These are phyloP conservation scores for Lactifluus rugatus DNA, from an alignment of 768 basidiomycete genomes.

Conservation along the genomic window DNA sequence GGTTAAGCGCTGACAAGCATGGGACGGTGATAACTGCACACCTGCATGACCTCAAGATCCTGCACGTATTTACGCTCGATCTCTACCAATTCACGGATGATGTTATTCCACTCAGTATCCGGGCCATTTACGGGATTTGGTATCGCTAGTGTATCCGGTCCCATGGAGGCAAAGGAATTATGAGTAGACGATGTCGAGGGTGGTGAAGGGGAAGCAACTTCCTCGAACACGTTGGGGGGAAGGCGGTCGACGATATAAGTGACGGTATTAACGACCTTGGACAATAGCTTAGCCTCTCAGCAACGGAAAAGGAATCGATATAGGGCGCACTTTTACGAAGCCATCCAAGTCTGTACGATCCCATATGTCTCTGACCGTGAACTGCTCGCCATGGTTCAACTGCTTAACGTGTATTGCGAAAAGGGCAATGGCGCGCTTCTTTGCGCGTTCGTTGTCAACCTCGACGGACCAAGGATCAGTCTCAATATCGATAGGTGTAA, in stretches of 20 bases:
- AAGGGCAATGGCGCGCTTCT: constrained; percentile 84
- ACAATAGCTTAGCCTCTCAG: constrained; percentile 6
- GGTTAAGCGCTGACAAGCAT: not conserved
- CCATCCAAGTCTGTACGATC: constrained; percentile 87
- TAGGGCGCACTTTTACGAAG: constrained; percentile 72
- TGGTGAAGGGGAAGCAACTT: constrained; percentile 45
- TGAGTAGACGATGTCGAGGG: constrained; percentile 41
- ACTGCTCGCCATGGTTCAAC: constrained; percentile 66
- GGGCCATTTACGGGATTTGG: constrained; percentile 43
- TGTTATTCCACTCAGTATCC: constrained; percentile 63
- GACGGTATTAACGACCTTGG: constrained; percentile 79
- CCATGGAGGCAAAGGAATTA: constrained; percentile 50
- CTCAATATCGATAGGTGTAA: constrained; percentile 40
- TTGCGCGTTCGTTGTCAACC: constrained; percentile 65
- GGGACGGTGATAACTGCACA: constrained; percentile 28
- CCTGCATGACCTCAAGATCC: constrained; percentile 95
- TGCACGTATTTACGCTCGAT: constrained; percentile 96
- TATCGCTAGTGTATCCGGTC: constrained; percentile 33
- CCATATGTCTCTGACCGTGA: constrained; percentile 88
- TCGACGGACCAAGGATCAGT: constrained; percentile 60
- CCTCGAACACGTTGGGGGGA: constrained; percentile 58
- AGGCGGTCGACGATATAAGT: constrained; percentile 73
- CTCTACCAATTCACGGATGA: constrained; percentile 82
- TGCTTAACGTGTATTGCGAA: constrained; percentile 83
- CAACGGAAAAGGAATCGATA: not conserved